phyloP scores from a whole-genome alignment of 2,329 filamentous ascomycete genomes.

The Mycosphaerella sp. region DNA sequence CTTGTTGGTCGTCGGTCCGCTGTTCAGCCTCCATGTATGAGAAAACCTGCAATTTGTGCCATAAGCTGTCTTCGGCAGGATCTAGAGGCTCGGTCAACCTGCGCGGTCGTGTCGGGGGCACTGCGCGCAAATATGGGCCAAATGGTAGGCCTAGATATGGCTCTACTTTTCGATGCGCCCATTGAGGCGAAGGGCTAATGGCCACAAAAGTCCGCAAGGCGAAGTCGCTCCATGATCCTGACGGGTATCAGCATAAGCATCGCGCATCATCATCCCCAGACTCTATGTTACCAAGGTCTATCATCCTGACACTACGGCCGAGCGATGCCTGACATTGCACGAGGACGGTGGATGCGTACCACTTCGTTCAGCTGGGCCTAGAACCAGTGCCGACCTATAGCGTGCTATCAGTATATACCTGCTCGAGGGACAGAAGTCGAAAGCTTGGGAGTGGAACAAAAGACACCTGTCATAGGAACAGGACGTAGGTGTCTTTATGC shows the following conservation, averaged over 20 bases:
- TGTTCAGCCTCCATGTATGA: constrained; percentile 22
- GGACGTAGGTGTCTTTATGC: no score
- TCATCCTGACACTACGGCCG: constrained; percentile 7
- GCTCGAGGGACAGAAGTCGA: no score
- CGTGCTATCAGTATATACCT: no score
- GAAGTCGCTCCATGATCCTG: constrained; percentile 31
- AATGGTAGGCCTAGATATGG: constrained; percentile 32
- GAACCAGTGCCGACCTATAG: no score
- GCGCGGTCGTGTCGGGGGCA: constrained; percentile 25
- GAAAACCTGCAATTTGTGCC: constrained; percentile 26
- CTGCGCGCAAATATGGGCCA: constrained; percentile 28
- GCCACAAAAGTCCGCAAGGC: constrained; percentile 27
- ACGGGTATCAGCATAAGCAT: neutral
- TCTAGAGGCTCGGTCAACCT: constrained; percentile 28
- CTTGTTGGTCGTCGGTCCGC: constrained; percentile 23
- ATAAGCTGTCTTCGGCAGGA: constrained; percentile 22
- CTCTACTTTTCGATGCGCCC: constrained; percentile 30
- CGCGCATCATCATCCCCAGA: neutral
- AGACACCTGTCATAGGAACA: no score
- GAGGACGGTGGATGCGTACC: no score
- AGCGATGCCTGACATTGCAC: neutral
- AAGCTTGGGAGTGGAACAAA: no score
- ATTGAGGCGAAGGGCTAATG: constrained; percentile 30
- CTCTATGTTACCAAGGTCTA: constrained; percentile 14
- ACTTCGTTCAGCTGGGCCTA: no score